Conservation (phyloP, 306 rosid species). For the Prunus padus region DNA sequence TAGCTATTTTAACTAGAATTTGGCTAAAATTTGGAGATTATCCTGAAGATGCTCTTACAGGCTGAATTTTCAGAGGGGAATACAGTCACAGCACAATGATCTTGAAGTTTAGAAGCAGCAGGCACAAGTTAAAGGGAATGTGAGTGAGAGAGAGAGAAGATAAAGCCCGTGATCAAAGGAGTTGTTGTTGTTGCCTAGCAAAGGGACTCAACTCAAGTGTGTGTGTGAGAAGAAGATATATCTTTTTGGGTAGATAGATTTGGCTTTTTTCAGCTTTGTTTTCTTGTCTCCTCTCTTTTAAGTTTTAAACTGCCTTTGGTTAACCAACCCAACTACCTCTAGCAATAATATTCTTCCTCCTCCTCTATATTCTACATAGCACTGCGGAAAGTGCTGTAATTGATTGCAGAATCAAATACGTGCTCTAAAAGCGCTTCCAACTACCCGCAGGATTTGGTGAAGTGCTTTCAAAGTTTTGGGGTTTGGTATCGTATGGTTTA, state of each 20-base stretch:
- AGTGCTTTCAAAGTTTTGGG: constrained; percentile 11
- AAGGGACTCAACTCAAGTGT: constrained; percentile 12
- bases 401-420: too few relatives aligned
- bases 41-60: too few relatives aligned
- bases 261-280: constrained; percentile 12
- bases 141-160: background rate
- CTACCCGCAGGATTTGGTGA: constrained; percentile 35
- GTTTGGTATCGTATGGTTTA: constrained; percentile 1
- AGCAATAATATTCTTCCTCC: background rate
- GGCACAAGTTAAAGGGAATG: background rate
- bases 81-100: background rate
- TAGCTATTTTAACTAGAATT: too few relatives aligned
- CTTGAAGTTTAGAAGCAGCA: background rate
- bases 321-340: constrained; percentile 31
- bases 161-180: constrained; percentile 41
- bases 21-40: too few relatives aligned
- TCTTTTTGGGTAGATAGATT: constrained; percentile 38
- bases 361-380: constrained; percentile 1
- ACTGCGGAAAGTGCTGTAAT: background rate
- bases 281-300: constrained; percentile 13
- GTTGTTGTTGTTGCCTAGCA: constrained; percentile 23
- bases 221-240: background rate
- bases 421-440: constrained; percentile 24
- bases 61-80: background rate
- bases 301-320: constrained; percentile 22